Conservation (phyloP, 805 yeast species). For the Saccharomycopsis sp. region DNA sequence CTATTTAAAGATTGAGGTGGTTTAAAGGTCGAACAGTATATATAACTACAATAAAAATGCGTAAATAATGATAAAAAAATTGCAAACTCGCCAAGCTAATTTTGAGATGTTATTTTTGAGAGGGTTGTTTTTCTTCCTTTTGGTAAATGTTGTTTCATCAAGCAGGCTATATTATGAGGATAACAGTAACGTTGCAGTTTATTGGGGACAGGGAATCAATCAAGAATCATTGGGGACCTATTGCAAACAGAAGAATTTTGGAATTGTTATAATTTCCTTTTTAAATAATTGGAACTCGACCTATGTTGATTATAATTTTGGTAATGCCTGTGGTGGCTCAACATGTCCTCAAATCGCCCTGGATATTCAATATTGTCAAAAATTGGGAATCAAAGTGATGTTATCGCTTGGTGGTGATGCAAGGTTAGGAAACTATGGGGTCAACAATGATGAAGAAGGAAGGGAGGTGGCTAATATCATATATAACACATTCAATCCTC, state of each 20-base stretch:
- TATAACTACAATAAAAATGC: too few species aligned
- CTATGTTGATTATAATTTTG: constrained; percentile 37
- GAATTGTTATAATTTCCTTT: constrained; percentile 16
- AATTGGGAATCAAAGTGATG: constrained; percentile 65
- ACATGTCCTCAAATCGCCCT: constrained; percentile 36
- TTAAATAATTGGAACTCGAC: constrained; percentile 22
- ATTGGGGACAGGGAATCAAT: constrained; percentile 67
- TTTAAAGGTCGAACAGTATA: too few species aligned
- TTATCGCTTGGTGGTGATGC: constrained; percentile 50
- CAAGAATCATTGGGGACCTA: constrained; percentile 43
- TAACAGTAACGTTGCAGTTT: constrained; percentile 48
- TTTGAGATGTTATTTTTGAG: too few species aligned
- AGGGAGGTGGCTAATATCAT: constrained; percentile 49
- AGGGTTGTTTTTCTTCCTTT: not conserved
- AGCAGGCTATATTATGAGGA: not conserved
- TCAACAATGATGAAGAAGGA: constrained; percentile 75
- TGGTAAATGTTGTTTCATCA: not conserved
- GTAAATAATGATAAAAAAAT: too few species aligned
- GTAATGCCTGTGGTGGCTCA: constrained; percentile 31
- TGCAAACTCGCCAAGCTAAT: too few species aligned
- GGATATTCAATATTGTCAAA: constrained; percentile 72
- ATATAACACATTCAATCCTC: constrained; percentile 54
- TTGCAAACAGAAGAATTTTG: constrained; percentile 20
- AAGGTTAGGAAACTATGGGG: constrained; percentile 66
- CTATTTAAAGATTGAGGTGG: too few species aligned